phyloP scores from a whole-genome alignment of 1,284 basidiomycete species.

The Rhodotorula sp. region DNA sequence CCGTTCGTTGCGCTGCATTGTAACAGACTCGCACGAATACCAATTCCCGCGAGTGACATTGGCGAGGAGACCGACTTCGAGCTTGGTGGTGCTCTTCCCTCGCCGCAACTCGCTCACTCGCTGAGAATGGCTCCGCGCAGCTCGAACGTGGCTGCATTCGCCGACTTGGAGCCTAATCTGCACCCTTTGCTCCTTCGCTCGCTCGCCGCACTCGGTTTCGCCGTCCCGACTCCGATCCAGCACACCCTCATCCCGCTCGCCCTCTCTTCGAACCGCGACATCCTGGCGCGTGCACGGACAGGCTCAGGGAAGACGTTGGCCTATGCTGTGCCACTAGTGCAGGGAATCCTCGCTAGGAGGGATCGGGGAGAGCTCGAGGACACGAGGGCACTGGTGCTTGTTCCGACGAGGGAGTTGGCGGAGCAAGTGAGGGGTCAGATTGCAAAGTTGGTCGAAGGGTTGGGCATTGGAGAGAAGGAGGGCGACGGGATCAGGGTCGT shows the following conservation, averaged over 20 bases:
- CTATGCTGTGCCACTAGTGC: constrained; percentile 85
- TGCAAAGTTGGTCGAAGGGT: neutral
- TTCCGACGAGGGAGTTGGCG: constrained; percentile 89
- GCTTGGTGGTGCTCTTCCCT: neutral
- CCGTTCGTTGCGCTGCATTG: too few species aligned
- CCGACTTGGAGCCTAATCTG: constrained; percentile 31
- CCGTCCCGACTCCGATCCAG: constrained; percentile 91
- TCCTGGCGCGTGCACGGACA: constrained; percentile 88
- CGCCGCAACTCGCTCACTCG: neutral
- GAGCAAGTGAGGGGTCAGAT: constrained; percentile 46
- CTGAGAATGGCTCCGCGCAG: neutral
- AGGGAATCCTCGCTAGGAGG: constrained; percentile 68
- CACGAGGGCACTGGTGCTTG: constrained; percentile 81
- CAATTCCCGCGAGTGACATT: too few species aligned
- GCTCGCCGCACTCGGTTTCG: constrained; percentile 74
- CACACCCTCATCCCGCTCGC: constrained; percentile 83
- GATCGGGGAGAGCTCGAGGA: constrained; percentile 50
- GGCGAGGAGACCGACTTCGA: too few species aligned
- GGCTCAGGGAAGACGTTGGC: constrained; percentile 97
- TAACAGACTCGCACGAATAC: too few species aligned
- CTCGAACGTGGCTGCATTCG: constrained; percentile 17
- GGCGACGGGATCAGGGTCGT: constrained; percentile 61
- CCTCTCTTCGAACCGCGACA: constrained; percentile 77
- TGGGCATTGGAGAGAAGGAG: constrained; percentile 59
- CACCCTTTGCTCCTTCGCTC: constrained; percentile 72